phyloP scores from a whole-genome alignment of 1,139 yeast genomes.

The Yamadazyma buinensis region DNA sequence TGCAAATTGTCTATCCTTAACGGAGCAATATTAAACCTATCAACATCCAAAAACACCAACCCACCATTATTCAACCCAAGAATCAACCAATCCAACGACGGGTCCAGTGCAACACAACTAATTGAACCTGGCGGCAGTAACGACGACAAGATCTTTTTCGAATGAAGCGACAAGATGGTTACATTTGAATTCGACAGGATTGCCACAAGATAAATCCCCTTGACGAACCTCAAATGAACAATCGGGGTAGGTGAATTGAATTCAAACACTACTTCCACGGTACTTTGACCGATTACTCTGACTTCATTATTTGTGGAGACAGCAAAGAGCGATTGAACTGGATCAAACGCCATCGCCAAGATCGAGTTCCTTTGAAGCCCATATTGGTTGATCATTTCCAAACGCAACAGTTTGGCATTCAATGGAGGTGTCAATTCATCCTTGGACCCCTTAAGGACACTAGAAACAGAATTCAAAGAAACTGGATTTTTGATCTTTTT shows the following conservation, averaged over 20 bases:
- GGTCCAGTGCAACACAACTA: conserved; percentile 72
- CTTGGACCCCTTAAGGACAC: conserved; percentile 49
- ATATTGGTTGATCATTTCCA: conserved; percentile 33
- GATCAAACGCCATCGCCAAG: conserved; percentile 73
- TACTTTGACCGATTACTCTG: conserved; percentile 79
- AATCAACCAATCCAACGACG: conserved; percentile 82
- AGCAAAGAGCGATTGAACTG: conserved; percentile 83
- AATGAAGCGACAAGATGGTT: conserved; percentile 65
- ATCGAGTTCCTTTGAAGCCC: conserved; percentile 43
- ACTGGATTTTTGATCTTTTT: conserved; percentile 44
- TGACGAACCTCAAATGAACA: conserved; percentile 58
- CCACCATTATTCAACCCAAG: conserved; percentile 80
- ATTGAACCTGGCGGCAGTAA: conserved; percentile 61
- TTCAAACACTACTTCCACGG: conserved; percentile 70
- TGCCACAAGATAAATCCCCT: conserved; percentile 77
- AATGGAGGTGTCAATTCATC: conserved; percentile 39
- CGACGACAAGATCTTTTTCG: conserved; percentile 54
- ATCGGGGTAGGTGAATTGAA: conserved; percentile 51
- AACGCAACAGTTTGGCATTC: conserved; percentile 32
- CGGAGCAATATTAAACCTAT: conserved; percentile 65
- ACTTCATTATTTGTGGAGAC: conserved; percentile 74
- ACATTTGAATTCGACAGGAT: conserved; percentile 51
- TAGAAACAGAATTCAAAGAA: conserved; percentile 49
- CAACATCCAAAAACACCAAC: conserved; percentile 76
- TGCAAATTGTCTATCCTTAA: conserved; percentile 73